Evolutionary conservation across 2,329 filamentous ascomycete genomes (phyloP).

Genomic region (Didymella arachidicola): DNA sequence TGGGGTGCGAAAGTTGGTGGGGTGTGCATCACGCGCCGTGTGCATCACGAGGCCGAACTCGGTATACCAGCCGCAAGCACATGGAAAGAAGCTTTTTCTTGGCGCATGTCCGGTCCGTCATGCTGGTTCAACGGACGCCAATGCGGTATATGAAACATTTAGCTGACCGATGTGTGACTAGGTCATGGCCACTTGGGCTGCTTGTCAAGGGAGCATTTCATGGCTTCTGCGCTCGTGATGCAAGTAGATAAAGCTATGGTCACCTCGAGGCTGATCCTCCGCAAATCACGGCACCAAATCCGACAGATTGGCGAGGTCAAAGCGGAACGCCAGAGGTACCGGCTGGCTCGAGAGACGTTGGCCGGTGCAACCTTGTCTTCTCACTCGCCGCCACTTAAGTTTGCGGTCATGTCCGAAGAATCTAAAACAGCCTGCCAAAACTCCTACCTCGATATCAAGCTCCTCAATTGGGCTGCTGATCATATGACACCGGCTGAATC

Average conservation of each 20-base stretch:
- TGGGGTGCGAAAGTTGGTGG: no score
- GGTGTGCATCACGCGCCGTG: no score
- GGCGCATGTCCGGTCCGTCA: conserved; percentile 29
- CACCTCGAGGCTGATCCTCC: conserved; percentile 26
- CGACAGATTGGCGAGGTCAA: conserved; percentile 28
- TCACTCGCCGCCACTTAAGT: conserved; percentile 25
- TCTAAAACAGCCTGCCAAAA: conserved; percentile 12
- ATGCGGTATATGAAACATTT: conserved; percentile 29
- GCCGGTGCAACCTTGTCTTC: conserved; percentile 20
- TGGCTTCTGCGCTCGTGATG: conserved; percentile 26
- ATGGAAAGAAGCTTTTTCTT: conserved; percentile 33
- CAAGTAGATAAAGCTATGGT: conserved; percentile 31
- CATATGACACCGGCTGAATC: conserved; percentile 15
- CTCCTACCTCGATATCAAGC: not conserved
- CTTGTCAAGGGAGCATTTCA: conserved; percentile 19
- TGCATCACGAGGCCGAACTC: no score
- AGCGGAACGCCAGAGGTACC: conserved; percentile 27
- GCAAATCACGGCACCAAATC: conserved; percentile 30
- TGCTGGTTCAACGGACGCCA: conserved; percentile 24
- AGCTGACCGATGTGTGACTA: conserved; percentile 22
- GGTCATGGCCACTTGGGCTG: conserved; percentile 24
- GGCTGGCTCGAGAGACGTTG: conserved; percentile 24
- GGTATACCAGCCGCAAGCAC: conserved; percentile 23
- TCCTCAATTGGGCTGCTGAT: conserved; percentile 9
- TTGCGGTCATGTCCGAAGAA: conserved; percentile 29